Conservation (phyloP, 2,329 filamentous ascomycete species). For the Graphilbum fragrans region DNA sequence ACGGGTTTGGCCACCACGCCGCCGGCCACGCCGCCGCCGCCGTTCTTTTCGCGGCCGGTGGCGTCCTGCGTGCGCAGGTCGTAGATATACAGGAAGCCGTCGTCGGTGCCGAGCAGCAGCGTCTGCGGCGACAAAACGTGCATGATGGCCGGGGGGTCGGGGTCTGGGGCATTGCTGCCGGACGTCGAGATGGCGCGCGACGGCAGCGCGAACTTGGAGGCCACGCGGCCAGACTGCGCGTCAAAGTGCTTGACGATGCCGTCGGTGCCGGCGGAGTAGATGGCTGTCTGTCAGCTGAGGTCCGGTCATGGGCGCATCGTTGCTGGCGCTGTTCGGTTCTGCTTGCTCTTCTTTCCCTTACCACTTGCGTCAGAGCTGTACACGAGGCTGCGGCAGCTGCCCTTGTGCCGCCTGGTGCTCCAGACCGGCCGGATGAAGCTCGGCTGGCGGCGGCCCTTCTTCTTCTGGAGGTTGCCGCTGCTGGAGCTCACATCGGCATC, state of each 20-base stretch:
- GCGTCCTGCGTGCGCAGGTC: slow-evolving; percentile 60
- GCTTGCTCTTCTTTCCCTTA: slow-evolving; percentile 8
- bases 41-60: slow-evolving; percentile 13
- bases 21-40: slow-evolving; percentile 12
- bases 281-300: slow-evolving; percentile 23
- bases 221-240: slow-evolving; percentile 50
- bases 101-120: slow-evolving; percentile 82
- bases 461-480: slow-evolving; percentile 38
- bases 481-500: slow-evolving; percentile 37
- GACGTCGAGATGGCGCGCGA: slow-evolving; percentile 26
- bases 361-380: slow-evolving; percentile 69
- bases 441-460: slow-evolving; percentile 51
- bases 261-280: slow-evolving; percentile 52
- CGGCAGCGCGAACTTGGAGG: slow-evolving; percentile 73
- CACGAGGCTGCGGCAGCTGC: slow-evolving; percentile 72
- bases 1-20: slow-evolving; percentile 51
- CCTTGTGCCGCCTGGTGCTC: slow-evolving; percentile 84
- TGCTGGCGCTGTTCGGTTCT: background rate
- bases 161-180: slow-evolving; percentile 18
- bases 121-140: slow-evolving; percentile 79
- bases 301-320: too few species aligned
- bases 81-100: slow-evolving; percentile 75
- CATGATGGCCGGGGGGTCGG: slow-evolving; percentile 56
- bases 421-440: slow-evolving; percentile 73
- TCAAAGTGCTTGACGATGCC: slow-evolving; percentile 42